Conservation (phyloP, 2,329 filamentous ascomycete species). For the Curvularia sp. region DNA sequence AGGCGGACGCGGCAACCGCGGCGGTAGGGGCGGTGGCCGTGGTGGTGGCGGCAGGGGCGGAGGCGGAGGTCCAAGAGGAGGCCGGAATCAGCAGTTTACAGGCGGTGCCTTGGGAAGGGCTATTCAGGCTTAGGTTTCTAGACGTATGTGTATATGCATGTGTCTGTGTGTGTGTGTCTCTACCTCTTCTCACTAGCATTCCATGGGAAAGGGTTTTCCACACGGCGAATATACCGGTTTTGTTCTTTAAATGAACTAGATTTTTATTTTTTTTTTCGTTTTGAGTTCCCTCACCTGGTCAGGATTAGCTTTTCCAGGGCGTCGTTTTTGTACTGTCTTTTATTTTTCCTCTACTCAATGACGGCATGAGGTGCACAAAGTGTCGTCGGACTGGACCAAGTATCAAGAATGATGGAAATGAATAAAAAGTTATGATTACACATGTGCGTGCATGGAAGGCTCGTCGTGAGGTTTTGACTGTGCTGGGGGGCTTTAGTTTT, state of each 20-base stretch:
- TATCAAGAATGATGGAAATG: too few relatives aligned
- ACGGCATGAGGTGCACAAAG: too few relatives aligned
- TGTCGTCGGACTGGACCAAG: too few relatives aligned
- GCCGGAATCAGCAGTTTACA: constrained; percentile 80
- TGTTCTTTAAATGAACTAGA: neutral
- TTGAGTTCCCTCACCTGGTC: too few relatives aligned
- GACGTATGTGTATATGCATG: neutral
- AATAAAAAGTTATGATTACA: too few relatives aligned
- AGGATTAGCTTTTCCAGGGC: too few relatives aligned
- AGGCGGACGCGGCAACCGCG: constrained; percentile 78
- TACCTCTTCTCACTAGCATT: neutral
- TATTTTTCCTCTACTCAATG: too few relatives aligned
- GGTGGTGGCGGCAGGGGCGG: constrained; percentile 65
- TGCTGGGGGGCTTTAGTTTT: too few relatives aligned
- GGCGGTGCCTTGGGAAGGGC: constrained; percentile 75
- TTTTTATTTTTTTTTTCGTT: neutral
- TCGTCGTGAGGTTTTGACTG: too few relatives aligned
- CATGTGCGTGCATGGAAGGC: too few relatives aligned
- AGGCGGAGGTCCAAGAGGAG: constrained; percentile 63
- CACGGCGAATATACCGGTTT: constrained; percentile 3
- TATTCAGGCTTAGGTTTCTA: constrained; percentile 54
- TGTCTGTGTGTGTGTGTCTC: neutral
- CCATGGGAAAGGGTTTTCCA: constrained; percentile 1
- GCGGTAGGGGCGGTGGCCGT: constrained; percentile 62
- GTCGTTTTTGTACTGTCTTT: too few relatives aligned